These are phyloP conservation scores for Xylaria flabelliformis DNA, from an alignment of 495 filamentous ascomycete genomes.

Conservation along the genomic window DNA sequence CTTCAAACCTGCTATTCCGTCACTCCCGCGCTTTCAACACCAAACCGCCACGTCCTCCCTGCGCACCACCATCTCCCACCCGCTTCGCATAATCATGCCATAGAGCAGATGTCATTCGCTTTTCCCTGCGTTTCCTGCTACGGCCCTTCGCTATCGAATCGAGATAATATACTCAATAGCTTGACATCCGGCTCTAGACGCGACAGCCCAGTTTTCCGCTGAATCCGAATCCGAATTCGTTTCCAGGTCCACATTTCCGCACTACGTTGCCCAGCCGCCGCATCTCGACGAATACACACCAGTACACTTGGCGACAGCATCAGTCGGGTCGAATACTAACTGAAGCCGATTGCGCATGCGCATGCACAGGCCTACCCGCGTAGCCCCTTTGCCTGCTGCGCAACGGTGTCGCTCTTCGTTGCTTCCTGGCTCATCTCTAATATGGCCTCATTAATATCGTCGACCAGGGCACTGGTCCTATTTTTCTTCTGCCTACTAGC, in stretches of 20 bases:
- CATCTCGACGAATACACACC: neutral
- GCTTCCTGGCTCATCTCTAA: neutral
- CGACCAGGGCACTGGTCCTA: conserved; percentile 19
- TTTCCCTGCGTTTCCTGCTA: conserved; percentile 18
- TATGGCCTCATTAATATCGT: conserved; percentile 33
- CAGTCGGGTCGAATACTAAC: neutral
- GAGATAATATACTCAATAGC: neutral
- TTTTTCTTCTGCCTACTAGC: conserved; percentile 26
- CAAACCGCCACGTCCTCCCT: neutral
- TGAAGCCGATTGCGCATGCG: neutral
- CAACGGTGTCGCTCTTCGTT: conserved; percentile 8
- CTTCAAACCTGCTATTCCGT: neutral
- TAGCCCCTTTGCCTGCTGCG: neutral
- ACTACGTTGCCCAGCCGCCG: neutral
- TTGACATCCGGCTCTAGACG: neutral
- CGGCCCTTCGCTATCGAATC: neutral
- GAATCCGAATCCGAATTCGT: conserved; percentile 7
- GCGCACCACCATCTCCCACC: too few species aligned
- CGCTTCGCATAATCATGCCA: neutral
- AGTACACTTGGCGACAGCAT: neutral
- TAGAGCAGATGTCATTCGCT: conserved; percentile 28
- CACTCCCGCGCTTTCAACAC: conserved; percentile 13
- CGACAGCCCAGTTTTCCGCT: neutral
- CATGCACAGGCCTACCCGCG: neutral
- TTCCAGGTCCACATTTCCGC: neutral